Evolutionary conservation across 208 protist genomes (phyloP).

Genomic region (Blastocrithidia nonstop): DNA sequence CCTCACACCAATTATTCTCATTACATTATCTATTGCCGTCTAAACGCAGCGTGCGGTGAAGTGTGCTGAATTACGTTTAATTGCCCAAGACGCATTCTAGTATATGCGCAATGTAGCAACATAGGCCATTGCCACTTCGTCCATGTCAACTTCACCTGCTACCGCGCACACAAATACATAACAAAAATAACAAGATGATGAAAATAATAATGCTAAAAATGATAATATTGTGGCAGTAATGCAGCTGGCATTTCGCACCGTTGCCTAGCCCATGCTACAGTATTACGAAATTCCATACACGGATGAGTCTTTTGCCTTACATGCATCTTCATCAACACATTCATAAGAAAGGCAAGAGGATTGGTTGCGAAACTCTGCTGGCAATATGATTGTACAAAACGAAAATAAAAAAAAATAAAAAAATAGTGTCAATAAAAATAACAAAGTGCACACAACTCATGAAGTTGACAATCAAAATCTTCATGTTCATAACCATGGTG

Average conservation of each 20-base stretch:
- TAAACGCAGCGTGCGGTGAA: constrained; percentile 7
- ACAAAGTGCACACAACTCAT: too few relatives aligned
- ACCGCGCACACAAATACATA: background rate
- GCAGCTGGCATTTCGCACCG: constrained; percentile 30
- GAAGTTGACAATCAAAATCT: too few relatives aligned
- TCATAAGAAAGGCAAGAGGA: too few relatives aligned
- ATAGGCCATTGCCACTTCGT: background rate
- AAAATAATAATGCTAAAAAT: constrained; percentile 4
- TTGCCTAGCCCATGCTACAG: constrained; percentile 19
- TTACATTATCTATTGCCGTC: constrained; percentile 44
- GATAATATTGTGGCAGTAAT: constrained; percentile 13
- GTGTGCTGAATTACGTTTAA: constrained; percentile 5
- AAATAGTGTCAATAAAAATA: too few relatives aligned
- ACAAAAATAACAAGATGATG: background rate
- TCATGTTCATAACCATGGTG: too few relatives aligned
- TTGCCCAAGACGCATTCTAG: constrained; percentile 23
- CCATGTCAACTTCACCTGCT: background rate
- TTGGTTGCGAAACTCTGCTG: too few relatives aligned
- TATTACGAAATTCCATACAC: constrained; percentile 18
- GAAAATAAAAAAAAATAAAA: too few relatives aligned
- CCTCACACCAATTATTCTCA: constrained; percentile 40
- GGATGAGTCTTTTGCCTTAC: background rate
- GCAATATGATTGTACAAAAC: too few relatives aligned
- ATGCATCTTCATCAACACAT: too few relatives aligned
- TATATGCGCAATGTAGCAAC: constrained; percentile 6